Evolutionary conservation across 495 filamentous ascomycete genomes (phyloP).

Genomic region (Penicillium roqueforti): DNA sequence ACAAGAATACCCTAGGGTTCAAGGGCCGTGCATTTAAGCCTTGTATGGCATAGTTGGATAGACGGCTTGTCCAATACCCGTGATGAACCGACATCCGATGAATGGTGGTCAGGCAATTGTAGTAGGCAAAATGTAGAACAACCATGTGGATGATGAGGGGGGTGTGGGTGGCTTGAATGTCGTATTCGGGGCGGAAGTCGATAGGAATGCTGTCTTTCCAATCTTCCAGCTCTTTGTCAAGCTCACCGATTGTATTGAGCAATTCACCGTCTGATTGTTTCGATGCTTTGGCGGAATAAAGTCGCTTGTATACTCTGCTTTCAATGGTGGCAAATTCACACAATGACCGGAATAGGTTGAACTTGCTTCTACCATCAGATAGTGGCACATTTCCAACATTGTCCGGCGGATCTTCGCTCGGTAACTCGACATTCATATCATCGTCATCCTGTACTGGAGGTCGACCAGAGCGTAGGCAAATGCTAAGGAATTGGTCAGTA

Average conservation of each 20-base stretch:
- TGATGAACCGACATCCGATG: constrained; percentile 98
- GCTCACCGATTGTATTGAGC: constrained; percentile 91
- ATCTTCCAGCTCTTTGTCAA: constrained; percentile 87
- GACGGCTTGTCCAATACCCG: constrained; percentile 93
- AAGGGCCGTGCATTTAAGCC: constrained; percentile 85
- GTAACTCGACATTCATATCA: constrained; percentile 96
- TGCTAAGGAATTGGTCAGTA: constrained; percentile 37
- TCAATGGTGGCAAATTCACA: constrained; percentile 88
- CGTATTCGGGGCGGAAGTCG: constrained; percentile 91
- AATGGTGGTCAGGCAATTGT: constrained; percentile 96
- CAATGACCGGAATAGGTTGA: constrained; percentile 90
- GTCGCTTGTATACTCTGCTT: constrained; percentile 86
- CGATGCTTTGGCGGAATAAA: constrained; percentile 89
- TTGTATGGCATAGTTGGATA: constrained; percentile 93
- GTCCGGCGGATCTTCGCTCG: constrained; percentile 84
- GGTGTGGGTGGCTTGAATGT: constrained; percentile 85
- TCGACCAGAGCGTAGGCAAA: constrained; percentile 86
- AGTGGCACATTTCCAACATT: constrained; percentile 91
- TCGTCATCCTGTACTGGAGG: constrained; percentile 96
- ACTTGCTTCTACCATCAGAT: constrained; percentile 83
- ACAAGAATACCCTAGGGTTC: constrained; percentile 93
- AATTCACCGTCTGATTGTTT: constrained; percentile 92
- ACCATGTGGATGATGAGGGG: constrained; percentile 89
- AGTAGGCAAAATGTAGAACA: constrained; percentile 92
- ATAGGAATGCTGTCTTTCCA: constrained; percentile 96